Evolutionary conservation across 2,329 filamentous ascomycete genomes (phyloP).

Genomic region (Cucurbitaria berberidis): DNA sequence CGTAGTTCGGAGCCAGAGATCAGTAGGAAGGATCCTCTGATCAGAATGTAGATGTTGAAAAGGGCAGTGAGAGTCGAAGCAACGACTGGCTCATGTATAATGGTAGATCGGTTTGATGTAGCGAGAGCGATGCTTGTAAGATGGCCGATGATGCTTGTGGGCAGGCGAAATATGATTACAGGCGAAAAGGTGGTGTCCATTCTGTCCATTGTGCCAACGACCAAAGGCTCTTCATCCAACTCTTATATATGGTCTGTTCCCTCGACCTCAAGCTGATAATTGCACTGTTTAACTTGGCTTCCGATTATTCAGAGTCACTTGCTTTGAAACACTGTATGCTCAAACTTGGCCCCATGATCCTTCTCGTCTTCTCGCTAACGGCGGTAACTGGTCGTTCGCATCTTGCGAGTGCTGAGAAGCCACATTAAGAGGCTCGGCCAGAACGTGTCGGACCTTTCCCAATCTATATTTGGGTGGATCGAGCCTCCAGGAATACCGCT

Average conservation of each 20-base stretch:
- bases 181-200: neutral
- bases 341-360: slow-evolving; percentile 19
- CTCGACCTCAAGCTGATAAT: slow-evolving; percentile 4
- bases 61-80: neutral
- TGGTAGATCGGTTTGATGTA: neutral
- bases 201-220: neutral
- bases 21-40: neutral
- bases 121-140: neutral
- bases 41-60: neutral
- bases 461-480: slow-evolving; percentile 20
- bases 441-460: slow-evolving; percentile 11
- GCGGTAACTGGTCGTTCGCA: slow-evolving; percentile 14
- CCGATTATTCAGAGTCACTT: slow-evolving; percentile 3
- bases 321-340: slow-evolving; percentile 13
- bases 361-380: slow-evolving; percentile 3
- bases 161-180: neutral
- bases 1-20: neutral
- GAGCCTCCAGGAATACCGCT: neutral
- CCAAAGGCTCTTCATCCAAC: neutral
- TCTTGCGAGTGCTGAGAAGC: slow-evolving; percentile 7
- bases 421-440: slow-evolving; percentile 12
- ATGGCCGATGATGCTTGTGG: neutral
- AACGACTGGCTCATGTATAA: neutral
- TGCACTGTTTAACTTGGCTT: neutral
- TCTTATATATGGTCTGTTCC: neutral